Base-by-base conservation (phyloP, 176 grass and related monocot genomes). In the Phoenix roebelenii region DNA sequence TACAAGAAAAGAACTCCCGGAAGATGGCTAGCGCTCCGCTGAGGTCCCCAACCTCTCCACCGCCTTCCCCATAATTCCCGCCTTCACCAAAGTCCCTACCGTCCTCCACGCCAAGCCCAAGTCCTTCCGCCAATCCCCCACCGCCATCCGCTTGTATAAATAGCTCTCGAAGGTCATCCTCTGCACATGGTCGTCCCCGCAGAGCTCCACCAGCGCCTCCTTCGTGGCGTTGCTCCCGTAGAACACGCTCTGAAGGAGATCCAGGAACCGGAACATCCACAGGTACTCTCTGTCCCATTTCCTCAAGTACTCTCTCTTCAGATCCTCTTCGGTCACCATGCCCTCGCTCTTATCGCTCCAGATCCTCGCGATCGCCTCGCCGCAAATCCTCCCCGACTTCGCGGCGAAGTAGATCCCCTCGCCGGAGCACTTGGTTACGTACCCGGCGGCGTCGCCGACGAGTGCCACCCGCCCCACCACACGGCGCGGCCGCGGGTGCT, bases 381-480 rank as follows among this genome's bases (percentile, higher is more conserved):
- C 84, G 65, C 87, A 97, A 44, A 97, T 54, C 54, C 92, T 56
- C 15, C 92, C 92, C 15, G 92, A 97, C 78, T 88, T 97, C 29
- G 92, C 92, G 39, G 92, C 92, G 83, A 97, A 97, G 71, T 97
- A 97, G 75, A 97, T 97, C 14, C 92, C 92, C 66, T 97, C 92
- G 23, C 92, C 92, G 51, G 92, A 81, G 78, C 87, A 91, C 24
- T 70, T 76, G 18, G 92, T 83, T 2, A 97, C 92, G 76, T 97
- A 97, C 3, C 92, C 92, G 3, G 92, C 84, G 15, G 87, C 92
- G 74, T 97, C 92, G 50, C 87, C 87, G 16, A 97, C 92, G 0
- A 97, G 72, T 1, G 92, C 92, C 19, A 83, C 92, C 12, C 84
- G 75, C 0, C 92, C 92, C 4, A 88, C 85, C 5, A 97, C 92